Evolutionary conservation across 257 asterid species (phyloP).

Genomic region (Galeopsis tetrahit): DNA sequence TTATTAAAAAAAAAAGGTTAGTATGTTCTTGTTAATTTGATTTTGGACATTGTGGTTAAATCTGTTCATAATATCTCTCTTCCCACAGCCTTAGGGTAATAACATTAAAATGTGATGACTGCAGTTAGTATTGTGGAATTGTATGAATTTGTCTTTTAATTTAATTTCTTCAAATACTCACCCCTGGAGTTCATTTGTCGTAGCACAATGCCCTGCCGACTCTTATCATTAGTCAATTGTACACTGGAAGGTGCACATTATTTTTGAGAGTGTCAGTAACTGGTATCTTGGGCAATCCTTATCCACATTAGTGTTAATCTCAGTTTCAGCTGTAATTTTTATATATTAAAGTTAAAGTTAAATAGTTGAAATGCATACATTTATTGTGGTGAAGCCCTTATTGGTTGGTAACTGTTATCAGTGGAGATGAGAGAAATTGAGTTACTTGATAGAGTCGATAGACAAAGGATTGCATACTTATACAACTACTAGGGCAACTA

Average conservation of each 20-base stretch:
- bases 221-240: background rate
- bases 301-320: background rate
- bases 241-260: background rate
- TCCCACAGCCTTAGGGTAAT: background rate
- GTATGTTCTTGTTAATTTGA: constrained; percentile 18
- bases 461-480: background rate
- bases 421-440: no score
- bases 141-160: constrained; percentile 19
- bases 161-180: constrained; percentile 3
- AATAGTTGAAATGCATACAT: background rate
- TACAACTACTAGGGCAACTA: background rate
- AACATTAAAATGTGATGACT: background rate
- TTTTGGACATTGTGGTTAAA: background rate
- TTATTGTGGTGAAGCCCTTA: background rate
- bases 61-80: background rate
- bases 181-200: background rate
- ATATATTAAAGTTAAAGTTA: background rate
- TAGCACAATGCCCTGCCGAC: background rate
- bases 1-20: no score
- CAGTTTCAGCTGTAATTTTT: background rate
- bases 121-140: background rate
- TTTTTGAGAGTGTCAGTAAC: background rate
- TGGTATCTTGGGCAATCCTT: background rate
- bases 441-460: background rate
- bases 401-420: background rate